A percentile compares a stretch with the other conserved stretches of the same genome.
Evolutionary conservation across 768 basidiomycete species (phyloP).

Genomic region (Porpolomopsis calyptriformis): DNA sequence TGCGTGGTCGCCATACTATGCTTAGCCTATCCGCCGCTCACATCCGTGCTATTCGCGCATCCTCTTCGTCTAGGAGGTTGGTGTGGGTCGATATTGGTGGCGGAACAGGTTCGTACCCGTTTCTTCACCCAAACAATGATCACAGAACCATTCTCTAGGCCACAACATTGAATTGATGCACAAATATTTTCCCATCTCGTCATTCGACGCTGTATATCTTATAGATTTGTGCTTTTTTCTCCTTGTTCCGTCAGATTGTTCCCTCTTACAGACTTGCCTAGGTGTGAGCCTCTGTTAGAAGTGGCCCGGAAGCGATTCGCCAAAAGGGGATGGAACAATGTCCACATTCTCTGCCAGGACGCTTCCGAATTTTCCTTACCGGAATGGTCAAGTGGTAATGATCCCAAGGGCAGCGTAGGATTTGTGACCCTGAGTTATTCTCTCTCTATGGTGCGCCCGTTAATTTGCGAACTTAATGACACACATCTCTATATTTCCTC

Average conservation of each 20-base stretch:
- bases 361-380: conserved; percentile 58
- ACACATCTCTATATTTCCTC: neutral
- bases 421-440: conserved; percentile 48
- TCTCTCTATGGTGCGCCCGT: conserved; percentile 37
- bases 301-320: conserved; percentile 61
- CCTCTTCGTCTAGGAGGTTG: conserved; percentile 34
- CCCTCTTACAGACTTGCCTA: neutral
- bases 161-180: conserved; percentile 68
- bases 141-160: conserved; percentile 4
- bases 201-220: conserved; percentile 60
- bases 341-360: conserved; percentile 63
- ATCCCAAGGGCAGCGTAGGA: conserved; percentile 45
- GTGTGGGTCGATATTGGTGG: conserved; percentile 77
- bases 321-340: conserved; percentile 61
- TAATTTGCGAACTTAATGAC: neutral
- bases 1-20: conserved; percentile 67
- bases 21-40: conserved; percentile 56
- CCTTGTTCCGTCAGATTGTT: neutral
- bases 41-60: conserved; percentile 35
- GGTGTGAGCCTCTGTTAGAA: conserved; percentile 56
- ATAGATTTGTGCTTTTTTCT: conserved; percentile 39
- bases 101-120: conserved; percentile 40
- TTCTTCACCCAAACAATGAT: neutral
- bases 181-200: conserved; percentile 41
- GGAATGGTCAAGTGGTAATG: conserved; percentile 37